Base-by-base conservation (phyloP, 176 grass and related monocot species). In the Oryza rufipogon region DNA sequence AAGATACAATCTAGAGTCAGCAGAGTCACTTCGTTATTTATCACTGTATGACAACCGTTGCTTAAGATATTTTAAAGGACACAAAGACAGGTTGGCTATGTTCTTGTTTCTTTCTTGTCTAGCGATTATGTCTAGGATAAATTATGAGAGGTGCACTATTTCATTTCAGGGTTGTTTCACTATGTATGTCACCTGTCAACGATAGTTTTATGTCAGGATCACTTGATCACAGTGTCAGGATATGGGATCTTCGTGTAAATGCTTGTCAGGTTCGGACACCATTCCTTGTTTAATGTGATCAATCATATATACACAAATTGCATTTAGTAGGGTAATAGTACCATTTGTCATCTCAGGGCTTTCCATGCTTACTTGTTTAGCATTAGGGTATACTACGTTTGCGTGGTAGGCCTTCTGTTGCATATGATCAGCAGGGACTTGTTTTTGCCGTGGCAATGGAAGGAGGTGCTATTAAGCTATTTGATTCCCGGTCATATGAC, bases 161-260 rank as follows among this genome's bases (percentile, higher is more conserved):
- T 41, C 64, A 47, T 90, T 87, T 69, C 91, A 96, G 91, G 83
- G 75, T 99, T 46, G 87, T 94, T 87, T 99, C 96, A 67, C 82
- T 96, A 42, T 96, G 93, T 72, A 96, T 99, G 96, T 99, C 96
- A 20, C 96, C 93, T 69, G 84, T 89, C 82, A 94, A 96, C 61
- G 96, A 99, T 86, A 99, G 96, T 81, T 99, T 99, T 81, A 96
- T 99, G 91, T 99, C 93, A 38, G 96, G 90, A 51, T 99, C 96
- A 63, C 91, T 96, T 80, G 93, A 99, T 69, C 96, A 99, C 77
- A 96, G 93, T 74, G 96, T 94, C 36, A 87, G 96, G 92, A 91
- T 99, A 86, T 96, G 96, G 96, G 96, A 96, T 89, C 93, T 99
- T 79, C 89, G 93, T 30, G 96, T 99, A 68, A 99, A 99, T 94